Evolutionary conservation across 1,284 basidiomycete genomes (phyloP).

Genomic region (Ganoderma multipileum): DNA sequence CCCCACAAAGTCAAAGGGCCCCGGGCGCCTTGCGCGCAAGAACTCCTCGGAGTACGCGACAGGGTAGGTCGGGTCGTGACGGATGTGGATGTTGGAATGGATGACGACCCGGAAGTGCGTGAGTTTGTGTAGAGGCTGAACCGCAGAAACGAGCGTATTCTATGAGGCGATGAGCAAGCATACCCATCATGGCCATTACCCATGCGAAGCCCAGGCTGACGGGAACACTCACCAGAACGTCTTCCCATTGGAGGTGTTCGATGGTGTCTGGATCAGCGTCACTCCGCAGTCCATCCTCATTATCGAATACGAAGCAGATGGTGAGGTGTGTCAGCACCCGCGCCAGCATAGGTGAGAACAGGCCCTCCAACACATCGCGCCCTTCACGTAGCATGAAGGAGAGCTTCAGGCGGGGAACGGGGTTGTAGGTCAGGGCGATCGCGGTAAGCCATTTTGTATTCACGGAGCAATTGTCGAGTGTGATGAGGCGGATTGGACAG

Average conservation of each 20-base stretch:
- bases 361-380: background rate
- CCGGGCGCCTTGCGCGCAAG: background rate
- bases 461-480: background rate
- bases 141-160: background rate
- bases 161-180: background rate
- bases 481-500: background rate
- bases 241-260: background rate
- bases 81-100: background rate
- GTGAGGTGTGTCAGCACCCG: background rate
- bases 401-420: background rate
- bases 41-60: background rate
- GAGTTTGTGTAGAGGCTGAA: background rate
- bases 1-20: background rate
- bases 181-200: too few relatives aligned
- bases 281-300: background rate
- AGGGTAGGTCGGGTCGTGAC: background rate
- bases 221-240: background rate
- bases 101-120: constrained; percentile 1
- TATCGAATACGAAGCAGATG: background rate
- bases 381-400: background rate
- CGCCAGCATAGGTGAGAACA: background rate
- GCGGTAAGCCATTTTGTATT: too few relatives aligned
- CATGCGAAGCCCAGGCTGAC: background rate
- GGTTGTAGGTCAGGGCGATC: background rate
- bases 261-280: background rate